Evolutionary conservation across 768 basidiomycete species (phyloP).

Genomic region (Coprinellus aureogranulatus): DNA sequence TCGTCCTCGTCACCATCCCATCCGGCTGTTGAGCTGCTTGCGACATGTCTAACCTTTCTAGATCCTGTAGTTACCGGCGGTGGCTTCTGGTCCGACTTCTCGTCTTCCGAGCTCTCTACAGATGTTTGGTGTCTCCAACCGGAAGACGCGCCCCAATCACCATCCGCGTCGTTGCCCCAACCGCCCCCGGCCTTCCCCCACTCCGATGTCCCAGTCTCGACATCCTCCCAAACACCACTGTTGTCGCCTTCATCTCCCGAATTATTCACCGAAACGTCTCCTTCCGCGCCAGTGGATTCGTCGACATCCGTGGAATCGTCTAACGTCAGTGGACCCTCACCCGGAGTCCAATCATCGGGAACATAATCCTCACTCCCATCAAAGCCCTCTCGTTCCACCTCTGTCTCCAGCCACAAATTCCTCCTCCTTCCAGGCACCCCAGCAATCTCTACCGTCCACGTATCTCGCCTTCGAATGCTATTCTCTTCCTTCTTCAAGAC

Average conservation of each 20-base stretch:
- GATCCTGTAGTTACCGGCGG: slow-evolving; percentile 1
- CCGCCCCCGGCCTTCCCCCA: slow-evolving; percentile 14
- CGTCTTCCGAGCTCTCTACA: slow-evolving; percentile 15
- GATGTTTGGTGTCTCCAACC: background rate
- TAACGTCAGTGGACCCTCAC: slow-evolving; percentile 28
- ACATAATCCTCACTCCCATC: slow-evolving; percentile 39
- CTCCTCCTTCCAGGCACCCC: slow-evolving; percentile 30
- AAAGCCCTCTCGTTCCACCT: slow-evolving; percentile 14
- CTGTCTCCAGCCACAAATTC: slow-evolving; percentile 25
- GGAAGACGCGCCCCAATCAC: slow-evolving; percentile 9
- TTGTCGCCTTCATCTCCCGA: slow-evolving; percentile 35
- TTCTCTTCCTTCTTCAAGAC: slow-evolving; percentile 36
- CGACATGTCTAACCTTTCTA: slow-evolving; percentile 10
- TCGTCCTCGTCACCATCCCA: slow-evolving; percentile 50
- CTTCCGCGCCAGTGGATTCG: slow-evolving; percentile 39
- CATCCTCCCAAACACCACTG: slow-evolving; percentile 12
- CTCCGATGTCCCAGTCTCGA: slow-evolving; percentile 14
- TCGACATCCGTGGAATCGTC: slow-evolving; percentile 23
- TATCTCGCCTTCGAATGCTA: slow-evolving; percentile 27
- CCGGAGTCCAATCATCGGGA: slow-evolving; percentile 45
- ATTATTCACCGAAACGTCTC: slow-evolving; percentile 40
- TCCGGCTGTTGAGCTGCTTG: slow-evolving; percentile 30
- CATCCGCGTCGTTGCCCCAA: slow-evolving; percentile 7
- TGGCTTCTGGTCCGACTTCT: slow-evolving; percentile 8
- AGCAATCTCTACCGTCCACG: slow-evolving; percentile 47